Base-by-base conservation (phyloP, 208 protist species). In the Acanthamoeba polyphaga region DNA sequence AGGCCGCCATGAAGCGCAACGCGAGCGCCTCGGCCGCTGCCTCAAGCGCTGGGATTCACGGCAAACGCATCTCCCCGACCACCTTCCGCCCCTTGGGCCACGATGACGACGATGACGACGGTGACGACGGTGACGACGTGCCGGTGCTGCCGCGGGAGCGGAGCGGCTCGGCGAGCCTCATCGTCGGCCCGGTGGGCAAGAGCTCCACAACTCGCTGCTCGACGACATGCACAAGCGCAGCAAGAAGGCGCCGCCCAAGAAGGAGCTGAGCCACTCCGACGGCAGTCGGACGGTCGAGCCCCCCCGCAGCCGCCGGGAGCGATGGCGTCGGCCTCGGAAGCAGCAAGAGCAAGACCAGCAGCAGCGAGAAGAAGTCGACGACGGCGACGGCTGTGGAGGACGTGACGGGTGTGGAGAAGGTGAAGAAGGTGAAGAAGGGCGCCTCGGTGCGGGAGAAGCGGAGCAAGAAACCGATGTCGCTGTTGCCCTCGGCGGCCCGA, bases 391-490 rank as follows among this genome's bases (percentile, higher is more conserved):
- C 60, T 1, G 55, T 2, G 19, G 55, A 60, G 55, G 55, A 60
- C 3, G 68, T 32, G 32, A 4, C 68, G 68, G 9, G 29, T 10
- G 17, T 10, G 24, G 60, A 76, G 34, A 76, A 76, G 68, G n/a
- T 29, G 13, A 32, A 32, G 68, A 51, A 29, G 22, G 72, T 10
- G 8, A 82, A 82, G 72, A 82, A 34, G 72, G 43, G 72, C 72
- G 72, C 38, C 19, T 82, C 72, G 38, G 72, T 82, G 72, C 72
- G 72, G 8, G 72, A 82, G 72, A 53, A 82, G 72, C 34, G 72
- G 38, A 53, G 38, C 72, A 53, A 43, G 38, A 82, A 82, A 43
- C 8, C 66, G 29, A 9, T 5, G 72, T 53, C 43, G 72, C 38
- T 19, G 15, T 58, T 3, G 66, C 15, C 43, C 72, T 27, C 38